These are phyloP conservation scores for Yamadazyma atmosphaerica DNA, from an alignment of 1,139 yeast genomes.

Conservation along the genomic window DNA sequence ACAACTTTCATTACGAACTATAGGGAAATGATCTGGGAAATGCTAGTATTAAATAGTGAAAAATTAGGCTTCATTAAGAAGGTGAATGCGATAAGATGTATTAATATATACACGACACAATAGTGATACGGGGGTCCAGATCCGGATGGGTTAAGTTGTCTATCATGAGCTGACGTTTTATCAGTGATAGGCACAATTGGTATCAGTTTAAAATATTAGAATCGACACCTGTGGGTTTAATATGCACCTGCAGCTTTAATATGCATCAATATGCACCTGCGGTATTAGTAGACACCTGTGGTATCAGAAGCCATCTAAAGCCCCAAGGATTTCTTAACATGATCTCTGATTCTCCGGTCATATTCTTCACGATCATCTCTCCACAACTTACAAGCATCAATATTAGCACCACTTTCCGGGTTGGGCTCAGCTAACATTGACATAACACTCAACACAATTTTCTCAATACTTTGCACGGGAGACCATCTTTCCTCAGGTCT, in stretches of 20 bases:
- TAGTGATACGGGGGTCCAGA: too few relatives aligned
- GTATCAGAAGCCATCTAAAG: too few relatives aligned
- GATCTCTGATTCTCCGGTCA: constrained; percentile 60
- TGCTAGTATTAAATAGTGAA: too few relatives aligned
- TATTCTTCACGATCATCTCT: constrained; percentile 75
- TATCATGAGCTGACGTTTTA: too few relatives aligned
- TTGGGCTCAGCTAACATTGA: constrained; percentile 98
- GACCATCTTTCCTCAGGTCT: constrained; percentile 97
- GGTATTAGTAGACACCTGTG: too few relatives aligned
- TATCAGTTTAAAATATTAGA: too few relatives aligned
- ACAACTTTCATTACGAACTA: constrained; percentile 1
- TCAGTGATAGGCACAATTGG: too few relatives aligned
- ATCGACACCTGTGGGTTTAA: too few relatives aligned
- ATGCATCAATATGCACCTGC: too few relatives aligned
- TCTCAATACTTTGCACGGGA: constrained; percentile 95
- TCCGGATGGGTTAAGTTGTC: too few relatives aligned
- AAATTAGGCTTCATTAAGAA: neutral
- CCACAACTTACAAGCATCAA: constrained; percentile 96
- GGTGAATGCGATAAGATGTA: neutral
- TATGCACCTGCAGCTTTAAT: too few relatives aligned
- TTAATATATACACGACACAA: neutral
- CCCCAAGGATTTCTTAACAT: constrained; percentile 69
- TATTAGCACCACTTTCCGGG: constrained; percentile 94
- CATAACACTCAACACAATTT: constrained; percentile 86
- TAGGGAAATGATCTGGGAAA: too few relatives aligned